Evolutionary conservation across 2,329 filamentous ascomycete species (phyloP), one percentile per base, ranked within the genome.

Genomic region (Xylariaceae sp.): DNA sequence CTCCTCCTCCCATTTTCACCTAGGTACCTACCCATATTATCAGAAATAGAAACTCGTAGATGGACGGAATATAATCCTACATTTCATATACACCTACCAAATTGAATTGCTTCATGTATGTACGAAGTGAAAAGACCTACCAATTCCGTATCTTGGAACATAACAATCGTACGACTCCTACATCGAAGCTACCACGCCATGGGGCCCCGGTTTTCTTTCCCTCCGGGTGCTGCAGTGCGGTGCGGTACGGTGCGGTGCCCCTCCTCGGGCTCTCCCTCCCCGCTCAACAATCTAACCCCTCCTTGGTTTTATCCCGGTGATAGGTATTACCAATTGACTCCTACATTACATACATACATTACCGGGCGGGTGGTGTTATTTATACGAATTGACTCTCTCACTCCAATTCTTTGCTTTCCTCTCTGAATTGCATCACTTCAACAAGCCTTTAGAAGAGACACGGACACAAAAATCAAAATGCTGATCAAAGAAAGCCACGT

Each of bases 401-500:
- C 37, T 41, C 37, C 37, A 41, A 41, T 8, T 11, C 4, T 7
- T 41, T 9, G 3, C 9, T 10, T 41, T 41, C 2, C 8, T 39
- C 10, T 39, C 8, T 41, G 3, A 10, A 41, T 41, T 1, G 4
- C 23, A 30, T 30, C 23, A 30, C 23, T 4, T 23, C 23, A 23
- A 23, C 1, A 23, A 23, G 4, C 5, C 23, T 23, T 4, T 4
- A 23, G 23, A 23, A 23, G 2, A 23, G 23, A 23, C 23, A 0
- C 23, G 4, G 5, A 23, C 3, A 23, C 3, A 3, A 65, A 69
- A 68, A 51, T 13, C 37, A 41, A 41, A 13, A 84, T 84, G 82
- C 71, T 83, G 67, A 78, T 84, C 71, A 77, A 80, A 45, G 82
- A 84, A 68, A 78, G 73, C 64, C 75, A 80, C 68, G 73, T 74